Evolutionary conservation across 305 asterid genomes (phyloP).

Genomic region (Fraxinus sp.): DNA sequence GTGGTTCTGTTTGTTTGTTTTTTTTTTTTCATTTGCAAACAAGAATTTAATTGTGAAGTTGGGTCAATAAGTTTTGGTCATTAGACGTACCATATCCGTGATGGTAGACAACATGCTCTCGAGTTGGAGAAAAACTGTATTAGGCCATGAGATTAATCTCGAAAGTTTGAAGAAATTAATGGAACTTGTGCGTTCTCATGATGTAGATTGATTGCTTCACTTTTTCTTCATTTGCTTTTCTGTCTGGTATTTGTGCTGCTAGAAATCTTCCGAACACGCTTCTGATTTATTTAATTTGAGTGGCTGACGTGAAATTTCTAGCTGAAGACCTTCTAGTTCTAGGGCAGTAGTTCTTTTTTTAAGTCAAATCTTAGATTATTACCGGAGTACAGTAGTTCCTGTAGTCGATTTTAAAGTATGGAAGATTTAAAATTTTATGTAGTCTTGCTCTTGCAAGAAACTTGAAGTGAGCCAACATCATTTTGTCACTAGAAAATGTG

Average conservation of each 20-base stretch:
- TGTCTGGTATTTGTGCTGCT: not conserved
- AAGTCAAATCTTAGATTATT: not conserved
- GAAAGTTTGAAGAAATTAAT: not conserved
- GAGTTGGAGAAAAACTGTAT: not conserved
- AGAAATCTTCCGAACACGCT: not conserved
- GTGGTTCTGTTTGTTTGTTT: not conserved
- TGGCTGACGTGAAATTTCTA: not conserved
- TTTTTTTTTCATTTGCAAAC: not conserved
- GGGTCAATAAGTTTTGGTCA: not conserved
- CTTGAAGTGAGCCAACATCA: not conserved
- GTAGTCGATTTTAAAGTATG: not conserved
- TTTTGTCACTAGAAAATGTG: not conserved
- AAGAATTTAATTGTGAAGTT: not conserved
- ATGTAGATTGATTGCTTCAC: not conserved
- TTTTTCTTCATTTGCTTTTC: not conserved
- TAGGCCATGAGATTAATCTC: not conserved
- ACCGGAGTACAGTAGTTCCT: not conserved
- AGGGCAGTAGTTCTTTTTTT: not conserved
- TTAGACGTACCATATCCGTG: not conserved
- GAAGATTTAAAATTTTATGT: not conserved
- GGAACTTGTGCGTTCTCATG: not conserved
- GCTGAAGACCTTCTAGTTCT: not conserved
- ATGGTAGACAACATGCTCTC: not conserved
- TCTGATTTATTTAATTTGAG: not conserved
- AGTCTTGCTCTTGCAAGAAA: not conserved